phyloP scores from a whole-genome alignment of 148 eudicot genomes.

The Beta vulgaris region DNA sequence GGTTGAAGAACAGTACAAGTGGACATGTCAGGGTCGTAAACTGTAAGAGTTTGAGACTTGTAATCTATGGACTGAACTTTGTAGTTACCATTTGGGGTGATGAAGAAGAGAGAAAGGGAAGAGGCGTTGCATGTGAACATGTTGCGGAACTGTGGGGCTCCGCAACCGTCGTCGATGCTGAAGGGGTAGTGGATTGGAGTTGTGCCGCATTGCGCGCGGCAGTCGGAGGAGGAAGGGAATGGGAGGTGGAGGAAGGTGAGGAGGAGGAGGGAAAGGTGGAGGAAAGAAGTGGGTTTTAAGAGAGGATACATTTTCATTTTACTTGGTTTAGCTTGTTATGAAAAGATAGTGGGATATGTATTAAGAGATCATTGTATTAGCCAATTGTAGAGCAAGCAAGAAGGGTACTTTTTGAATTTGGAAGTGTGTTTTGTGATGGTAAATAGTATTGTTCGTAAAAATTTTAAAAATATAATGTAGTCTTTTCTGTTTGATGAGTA shows the following conservation, averaged over 20 bases:
- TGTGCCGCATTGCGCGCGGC: slow-evolving; percentile 70
- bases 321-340: not conserved
- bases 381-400: too few species aligned
- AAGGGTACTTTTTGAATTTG: too few species aligned
- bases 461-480: too few species aligned
- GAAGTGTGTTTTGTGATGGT: too few species aligned
- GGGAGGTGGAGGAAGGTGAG: slow-evolving; percentile 1
- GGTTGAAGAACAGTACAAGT: slow-evolving; percentile 92
- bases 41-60: slow-evolving; percentile 42
- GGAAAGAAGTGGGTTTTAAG: not conserved
- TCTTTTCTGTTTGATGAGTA: too few species aligned
- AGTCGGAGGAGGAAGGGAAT: slow-evolving; percentile 21
- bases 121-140: slow-evolving; percentile 71
- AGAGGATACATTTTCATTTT: not conserved
- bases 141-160: slow-evolving; percentile 65
- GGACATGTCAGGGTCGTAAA: slow-evolving; percentile 92
- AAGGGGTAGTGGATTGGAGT: slow-evolving; percentile 72
- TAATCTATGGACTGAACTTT: slow-evolving; percentile 81
- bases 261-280: slow-evolving; percentile 12
- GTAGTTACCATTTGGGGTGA: slow-evolving; percentile 83
- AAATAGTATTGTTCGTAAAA: too few species aligned
- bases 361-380: too few species aligned
- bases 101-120: slow-evolving; percentile 49
- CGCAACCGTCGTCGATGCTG: slow-evolving; percentile 84
- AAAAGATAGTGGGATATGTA: not conserved